These are phyloP conservation scores for Protea cynaroides DNA, from an alignment of 164 flowering plant species.

Conservation along the genomic window DNA sequence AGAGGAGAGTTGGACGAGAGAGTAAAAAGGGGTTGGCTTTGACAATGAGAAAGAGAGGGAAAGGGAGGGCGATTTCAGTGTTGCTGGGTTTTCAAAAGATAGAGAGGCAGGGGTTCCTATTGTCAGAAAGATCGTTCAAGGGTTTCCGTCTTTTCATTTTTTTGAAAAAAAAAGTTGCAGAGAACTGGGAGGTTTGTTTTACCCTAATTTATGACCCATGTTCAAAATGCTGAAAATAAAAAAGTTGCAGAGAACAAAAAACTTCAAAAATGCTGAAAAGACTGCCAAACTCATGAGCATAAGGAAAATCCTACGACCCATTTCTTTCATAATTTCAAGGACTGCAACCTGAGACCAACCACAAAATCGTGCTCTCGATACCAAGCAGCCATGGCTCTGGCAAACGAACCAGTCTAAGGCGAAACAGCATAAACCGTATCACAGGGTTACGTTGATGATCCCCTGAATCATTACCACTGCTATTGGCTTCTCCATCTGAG, in stretches of 20 bases:
- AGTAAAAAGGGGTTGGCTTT: too few relatives aligned
- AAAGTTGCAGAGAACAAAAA: constrained; percentile 22
- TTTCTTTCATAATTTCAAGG: constrained; percentile 28
- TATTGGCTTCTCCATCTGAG: constrained; percentile 5
- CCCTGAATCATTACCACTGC: neutral
- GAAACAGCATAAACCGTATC: neutral
- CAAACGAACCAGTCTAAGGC: neutral
- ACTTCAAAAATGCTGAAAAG: constrained; percentile 30
- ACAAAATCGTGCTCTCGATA: neutral
- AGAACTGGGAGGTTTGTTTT: too few relatives aligned
- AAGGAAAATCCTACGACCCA: constrained; percentile 27
- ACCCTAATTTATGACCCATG: too few relatives aligned
- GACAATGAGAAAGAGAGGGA: too few relatives aligned
- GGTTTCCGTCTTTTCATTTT: too few relatives aligned
- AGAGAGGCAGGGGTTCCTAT: too few relatives aligned
- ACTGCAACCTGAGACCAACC: constrained; percentile 3
- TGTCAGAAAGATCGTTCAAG: too few relatives aligned
- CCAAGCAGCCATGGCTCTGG: constrained; percentile 15
- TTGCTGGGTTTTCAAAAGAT: too few relatives aligned
- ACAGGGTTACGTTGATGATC: neutral
- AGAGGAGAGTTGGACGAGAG: too few relatives aligned
- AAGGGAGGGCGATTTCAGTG: too few relatives aligned
- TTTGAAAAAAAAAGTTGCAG: too few relatives aligned
- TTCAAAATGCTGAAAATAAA: too few relatives aligned
- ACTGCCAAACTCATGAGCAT: constrained; percentile 27